Base-by-base conservation (phyloP, 164 flowering plant genomes). In the Berberis thunbergii region DNA sequence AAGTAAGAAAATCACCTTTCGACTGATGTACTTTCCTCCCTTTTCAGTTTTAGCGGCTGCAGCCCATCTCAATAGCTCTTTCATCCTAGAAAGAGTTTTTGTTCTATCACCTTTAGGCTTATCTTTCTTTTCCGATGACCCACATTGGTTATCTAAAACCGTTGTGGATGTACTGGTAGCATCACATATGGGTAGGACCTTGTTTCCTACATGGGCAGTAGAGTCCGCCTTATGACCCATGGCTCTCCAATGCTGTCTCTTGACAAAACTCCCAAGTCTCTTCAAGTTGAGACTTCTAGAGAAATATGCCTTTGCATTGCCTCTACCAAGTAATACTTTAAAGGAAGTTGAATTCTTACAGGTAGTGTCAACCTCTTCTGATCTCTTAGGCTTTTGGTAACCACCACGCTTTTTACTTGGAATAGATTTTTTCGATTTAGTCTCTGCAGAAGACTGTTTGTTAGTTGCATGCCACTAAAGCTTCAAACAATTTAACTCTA, bases 31-130 rank as follows among this genome's bases (percentile, higher is more conserved):
- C 48, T 75, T 82, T 45, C 77, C 85, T 63, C 81, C 84, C 63
- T 80, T 89, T 40, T 83, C 86, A 4, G 93, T 55, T 67, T 83
- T 87, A 10, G 87, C 74, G 42, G 83, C 80, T 48, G 91, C 88
- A 49, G 89, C 96, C 96, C 91, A 83, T 77, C 82, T 81, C 59
- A 87, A 48, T 0, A 92, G 78, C 73, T 85, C 96, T 75, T 87
- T 92, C 96, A 92, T 87, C 62, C 84, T 81, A 11, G 89, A 79
- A 45, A 86, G 50, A 56, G 85, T 65, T 62, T 78, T 87, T 43
- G 55, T 89, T 12, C 76, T 79, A 54, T 60, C 63, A 41, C 2
- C 69, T 26, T 74, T 79, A 7, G 41, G 41, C 70, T 57, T 75
- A 2, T 76, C 78, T 67, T 73, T 79, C 75, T 72, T 75, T 41